Evolutionary conservation across 2,329 filamentous ascomycete genomes (phyloP).

Genomic region (Colletotrichum navitas): DNA sequence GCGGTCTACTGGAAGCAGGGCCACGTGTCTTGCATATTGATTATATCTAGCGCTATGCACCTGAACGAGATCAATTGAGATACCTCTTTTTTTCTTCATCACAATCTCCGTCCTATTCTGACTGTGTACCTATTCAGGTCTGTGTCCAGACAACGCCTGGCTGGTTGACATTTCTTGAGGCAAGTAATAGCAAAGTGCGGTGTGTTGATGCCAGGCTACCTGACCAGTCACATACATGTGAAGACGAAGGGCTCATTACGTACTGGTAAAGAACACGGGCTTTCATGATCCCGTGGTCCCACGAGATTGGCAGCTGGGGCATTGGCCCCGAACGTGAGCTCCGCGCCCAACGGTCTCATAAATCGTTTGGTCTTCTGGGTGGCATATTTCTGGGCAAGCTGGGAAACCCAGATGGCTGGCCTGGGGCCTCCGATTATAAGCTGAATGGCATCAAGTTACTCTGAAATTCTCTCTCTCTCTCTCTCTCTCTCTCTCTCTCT

Average conservation of each 20-base stretch:
- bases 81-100: constrained; percentile 37
- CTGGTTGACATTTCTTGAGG: neutral
- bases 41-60: constrained; percentile 33
- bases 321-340: neutral
- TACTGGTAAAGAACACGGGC: neutral
- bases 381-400: neutral
- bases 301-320: neutral
- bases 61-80: constrained; percentile 42
- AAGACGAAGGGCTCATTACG: neutral
- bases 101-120: neutral
- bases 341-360: neutral
- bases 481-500: too few species aligned
- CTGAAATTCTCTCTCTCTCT: too few species aligned
- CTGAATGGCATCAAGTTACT: neutral
- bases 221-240: neutral
- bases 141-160: neutral
- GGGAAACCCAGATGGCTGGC: neutral
- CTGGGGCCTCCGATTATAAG: neutral
- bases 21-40: constrained; percentile 19
- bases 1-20: constrained; percentile 3
- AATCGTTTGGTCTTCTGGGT: neutral
- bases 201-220: neutral
- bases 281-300: neutral
- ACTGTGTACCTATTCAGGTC: neutral
- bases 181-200: neutral